Evolutionary conservation across 352 stramenopile genomes (phyloP).

Genomic region (Blastocystis sp.): DNA sequence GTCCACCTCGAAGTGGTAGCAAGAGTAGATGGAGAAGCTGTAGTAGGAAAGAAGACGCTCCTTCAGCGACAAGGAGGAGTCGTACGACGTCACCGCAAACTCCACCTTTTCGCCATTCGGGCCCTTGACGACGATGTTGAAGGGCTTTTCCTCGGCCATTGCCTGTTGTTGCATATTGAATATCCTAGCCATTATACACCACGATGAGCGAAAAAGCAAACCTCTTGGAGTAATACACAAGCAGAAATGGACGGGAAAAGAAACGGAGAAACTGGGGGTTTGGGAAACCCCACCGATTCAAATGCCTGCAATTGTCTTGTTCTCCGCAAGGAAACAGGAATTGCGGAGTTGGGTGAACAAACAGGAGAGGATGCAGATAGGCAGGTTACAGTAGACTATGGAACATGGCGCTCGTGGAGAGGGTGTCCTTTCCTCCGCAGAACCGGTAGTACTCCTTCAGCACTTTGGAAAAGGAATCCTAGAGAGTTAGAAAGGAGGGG

Average conservation of each 20-base stretch:
- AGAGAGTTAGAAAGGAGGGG: background rate
- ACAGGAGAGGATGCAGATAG: background rate
- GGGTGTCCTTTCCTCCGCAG: background rate
- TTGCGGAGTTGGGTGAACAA: background rate
- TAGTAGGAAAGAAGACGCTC: conserved; percentile 24
- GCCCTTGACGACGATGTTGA: conserved; percentile 41
- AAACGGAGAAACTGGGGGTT: background rate
- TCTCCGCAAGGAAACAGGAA: too few species aligned
- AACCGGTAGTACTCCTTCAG: background rate
- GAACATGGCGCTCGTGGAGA: background rate
- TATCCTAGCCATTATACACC: background rate
- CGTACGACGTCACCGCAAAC: background rate
- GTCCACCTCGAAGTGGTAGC: conserved; percentile 40
- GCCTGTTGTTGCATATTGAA: background rate
- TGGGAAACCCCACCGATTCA: too few species aligned
- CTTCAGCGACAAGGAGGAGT: conserved; percentile 5
- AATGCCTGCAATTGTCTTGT: too few species aligned
- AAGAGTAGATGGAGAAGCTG: conserved; percentile 21
- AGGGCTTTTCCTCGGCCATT: background rate
- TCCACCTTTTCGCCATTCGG: conserved; percentile 19
- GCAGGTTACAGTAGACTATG: background rate
- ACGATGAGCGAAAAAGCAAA: too few species aligned
- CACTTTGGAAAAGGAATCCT: conserved; percentile 15
- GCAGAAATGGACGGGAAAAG: conserved; percentile 9
- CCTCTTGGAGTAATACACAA: conserved; percentile 1